These are phyloP conservation scores for Chrysophaeum taylorii DNA, from an alignment of 352 stramenopile genomes.

Conservation along the genomic window DNA sequence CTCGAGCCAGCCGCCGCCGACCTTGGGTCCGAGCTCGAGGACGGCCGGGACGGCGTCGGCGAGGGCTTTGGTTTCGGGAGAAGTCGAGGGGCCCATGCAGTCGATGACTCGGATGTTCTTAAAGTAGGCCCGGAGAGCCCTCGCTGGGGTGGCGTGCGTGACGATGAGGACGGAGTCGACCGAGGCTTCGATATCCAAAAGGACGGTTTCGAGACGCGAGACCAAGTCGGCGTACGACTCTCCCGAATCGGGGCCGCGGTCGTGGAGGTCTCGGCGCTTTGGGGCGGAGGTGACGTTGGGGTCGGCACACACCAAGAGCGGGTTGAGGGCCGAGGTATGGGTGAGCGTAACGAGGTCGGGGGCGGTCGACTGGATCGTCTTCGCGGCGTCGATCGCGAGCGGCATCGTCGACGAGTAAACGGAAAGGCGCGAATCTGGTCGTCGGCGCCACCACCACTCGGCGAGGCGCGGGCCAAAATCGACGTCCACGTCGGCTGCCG, in stretches of 20 bases:
- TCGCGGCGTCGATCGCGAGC: background rate
- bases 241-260: slow-evolving; percentile 30
- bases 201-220: slow-evolving; percentile 38
- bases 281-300: slow-evolving; percentile 20
- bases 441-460: background rate
- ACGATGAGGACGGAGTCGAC: slow-evolving; percentile 48
- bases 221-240: slow-evolving; percentile 56
- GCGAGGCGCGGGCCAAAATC: background rate
- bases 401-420: background rate
- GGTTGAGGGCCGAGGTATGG: slow-evolving; percentile 4
- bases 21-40: background rate
- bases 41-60: background rate
- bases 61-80: background rate
- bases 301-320: background rate
- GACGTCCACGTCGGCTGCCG: background rate
- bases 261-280: background rate
- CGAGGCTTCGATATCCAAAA: slow-evolving; percentile 55
- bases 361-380: background rate
- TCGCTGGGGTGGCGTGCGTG: slow-evolving; percentile 50
- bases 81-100: slow-evolving; percentile 24
- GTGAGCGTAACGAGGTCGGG: slow-evolving; percentile 6
- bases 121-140: slow-evolving; percentile 54
- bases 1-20: slow-evolving; percentile 4
- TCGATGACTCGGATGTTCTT: slow-evolving; percentile 40
- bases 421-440: background rate